These are phyloP conservation scores for Parmelia sp. DNA, from an alignment of 495 filamentous ascomycete genomes.

Conservation along the genomic window DNA sequence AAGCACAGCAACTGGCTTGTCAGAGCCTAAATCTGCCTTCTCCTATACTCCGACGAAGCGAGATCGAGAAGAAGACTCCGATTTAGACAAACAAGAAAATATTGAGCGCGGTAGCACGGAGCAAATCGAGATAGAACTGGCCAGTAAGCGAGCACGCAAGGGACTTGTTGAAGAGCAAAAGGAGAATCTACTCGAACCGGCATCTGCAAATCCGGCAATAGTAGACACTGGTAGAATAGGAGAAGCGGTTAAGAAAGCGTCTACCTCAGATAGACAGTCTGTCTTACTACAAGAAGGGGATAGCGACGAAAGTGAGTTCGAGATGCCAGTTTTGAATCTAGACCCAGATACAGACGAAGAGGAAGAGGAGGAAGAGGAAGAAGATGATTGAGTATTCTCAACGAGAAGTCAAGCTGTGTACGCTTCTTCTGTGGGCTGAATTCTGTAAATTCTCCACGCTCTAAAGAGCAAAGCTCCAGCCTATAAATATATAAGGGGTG, in stretches of 20 bases:
- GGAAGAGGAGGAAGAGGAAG: conserved; percentile 18
- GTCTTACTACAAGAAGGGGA: not conserved
- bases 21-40: not conserved
- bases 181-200: no score
- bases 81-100: no score
- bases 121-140: not conserved
- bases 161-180: not conserved
- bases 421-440: not conserved
- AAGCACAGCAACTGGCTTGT: not conserved
- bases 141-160: not conserved
- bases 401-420: not conserved
- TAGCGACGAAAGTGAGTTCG: conserved; percentile 45
- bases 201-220: not conserved
- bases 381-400: conserved; percentile 4
- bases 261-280: conserved; percentile 1
- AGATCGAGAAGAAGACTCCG: not conserved
- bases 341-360: conserved; percentile 37
- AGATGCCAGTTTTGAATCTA: conserved; percentile 44
- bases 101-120: not conserved
- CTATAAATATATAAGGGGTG: not conserved
- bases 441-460: not conserved
- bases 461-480: not conserved
- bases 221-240: not conserved
- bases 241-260: not conserved
- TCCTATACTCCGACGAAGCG: not conserved